A percentile compares a stretch with the other conserved stretches of the same genome.
These are phyloP conservation scores for Mychonastes homosphaera DNA, from an alignment of 139 green algal species.

Conservation along the genomic window DNA sequence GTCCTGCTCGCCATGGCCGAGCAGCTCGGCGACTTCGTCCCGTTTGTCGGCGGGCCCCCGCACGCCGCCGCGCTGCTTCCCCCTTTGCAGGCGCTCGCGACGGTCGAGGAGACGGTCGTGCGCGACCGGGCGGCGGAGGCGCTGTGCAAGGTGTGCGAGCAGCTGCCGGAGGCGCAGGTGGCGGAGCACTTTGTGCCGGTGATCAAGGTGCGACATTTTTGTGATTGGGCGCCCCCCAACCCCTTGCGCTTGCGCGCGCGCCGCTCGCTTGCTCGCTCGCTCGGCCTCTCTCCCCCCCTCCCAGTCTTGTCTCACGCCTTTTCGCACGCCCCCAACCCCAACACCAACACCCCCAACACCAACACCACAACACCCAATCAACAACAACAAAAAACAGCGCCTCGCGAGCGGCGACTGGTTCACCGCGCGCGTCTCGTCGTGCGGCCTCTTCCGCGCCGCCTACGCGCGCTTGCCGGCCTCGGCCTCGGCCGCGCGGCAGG, in stretches of 20 bases:
- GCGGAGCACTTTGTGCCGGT: constrained; percentile 72
- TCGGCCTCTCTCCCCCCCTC: neutral
- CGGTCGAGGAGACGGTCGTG: constrained; percentile 97
- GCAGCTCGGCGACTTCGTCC: constrained; percentile 91
- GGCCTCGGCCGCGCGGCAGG: constrained; percentile 26
- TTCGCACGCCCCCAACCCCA: too few species aligned
- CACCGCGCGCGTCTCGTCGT: constrained; percentile 85
- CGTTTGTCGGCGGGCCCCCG: constrained; percentile 76
- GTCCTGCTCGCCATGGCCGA: constrained; percentile 94
- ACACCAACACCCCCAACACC: too few species aligned
- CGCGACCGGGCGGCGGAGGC: constrained; percentile 86
- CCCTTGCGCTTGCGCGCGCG: neutral
- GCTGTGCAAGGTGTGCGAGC: constrained; percentile 60
- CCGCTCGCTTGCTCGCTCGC: neutral
- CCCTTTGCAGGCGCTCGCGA: constrained; percentile 85
- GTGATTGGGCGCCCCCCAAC: too few species aligned
- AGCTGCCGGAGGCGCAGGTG: constrained; percentile 57
- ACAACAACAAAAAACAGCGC: too few species aligned
- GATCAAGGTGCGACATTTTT: constrained; percentile 66
- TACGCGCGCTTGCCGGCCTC: constrained; percentile 63
- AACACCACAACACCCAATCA: too few species aligned
- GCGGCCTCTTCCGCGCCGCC: constrained; percentile 74
- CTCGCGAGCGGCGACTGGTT: constrained; percentile 93
- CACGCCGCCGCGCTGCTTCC: constrained; percentile 72
- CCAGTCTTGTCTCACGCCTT: too few species aligned